These are phyloP conservation scores for Hanseniaspora singularis DNA, from an alignment of 805 yeast genomes.

Conservation along the genomic window DNA sequence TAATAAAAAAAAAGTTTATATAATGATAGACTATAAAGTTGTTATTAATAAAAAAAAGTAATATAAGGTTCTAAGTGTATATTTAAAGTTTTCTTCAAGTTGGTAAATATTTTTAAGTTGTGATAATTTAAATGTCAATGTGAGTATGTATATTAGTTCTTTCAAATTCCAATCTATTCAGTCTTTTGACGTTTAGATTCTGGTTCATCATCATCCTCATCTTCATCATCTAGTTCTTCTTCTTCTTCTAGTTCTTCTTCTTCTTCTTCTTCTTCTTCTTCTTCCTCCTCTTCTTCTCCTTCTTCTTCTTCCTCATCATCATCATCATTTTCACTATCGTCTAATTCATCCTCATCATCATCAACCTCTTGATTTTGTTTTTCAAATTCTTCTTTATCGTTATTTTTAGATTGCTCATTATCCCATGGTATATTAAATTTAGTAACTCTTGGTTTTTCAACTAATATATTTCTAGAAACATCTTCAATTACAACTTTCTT, in stretches of 20 bases:
- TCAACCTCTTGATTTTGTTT: constrained; percentile 56
- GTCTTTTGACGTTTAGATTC: constrained; percentile 20
- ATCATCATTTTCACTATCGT: constrained; percentile 35
- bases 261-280: constrained; percentile 32
- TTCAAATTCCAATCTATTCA: constrained; percentile 28
- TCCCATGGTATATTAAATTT: constrained; percentile 97
- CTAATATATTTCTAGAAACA: constrained; percentile 85
- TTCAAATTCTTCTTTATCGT: constrained; percentile 49
- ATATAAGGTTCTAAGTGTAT: too few species aligned
- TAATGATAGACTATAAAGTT: too few species aligned
- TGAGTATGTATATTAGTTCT: too few species aligned
- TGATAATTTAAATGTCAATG: too few species aligned
- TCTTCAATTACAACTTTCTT: constrained; percentile 85
- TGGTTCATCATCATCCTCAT: constrained; percentile 22
- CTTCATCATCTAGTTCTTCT: constrained; percentile 26
- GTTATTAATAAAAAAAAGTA: too few species aligned
- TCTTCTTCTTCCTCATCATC: constrained; percentile 40
- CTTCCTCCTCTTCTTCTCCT: constrained; percentile 33
- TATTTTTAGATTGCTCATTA: constrained; percentile 62
- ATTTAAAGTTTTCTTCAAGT: too few species aligned
- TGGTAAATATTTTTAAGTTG: too few species aligned
- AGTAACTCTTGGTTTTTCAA: constrained; percentile 96
- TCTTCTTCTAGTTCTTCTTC: constrained; percentile 29
- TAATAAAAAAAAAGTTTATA: too few species aligned
- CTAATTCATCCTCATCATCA: constrained; percentile 43